Evolutionary conservation across 495 filamentous ascomycete genomes (phyloP).

Genomic region (Penicilliopsis zonata): DNA sequence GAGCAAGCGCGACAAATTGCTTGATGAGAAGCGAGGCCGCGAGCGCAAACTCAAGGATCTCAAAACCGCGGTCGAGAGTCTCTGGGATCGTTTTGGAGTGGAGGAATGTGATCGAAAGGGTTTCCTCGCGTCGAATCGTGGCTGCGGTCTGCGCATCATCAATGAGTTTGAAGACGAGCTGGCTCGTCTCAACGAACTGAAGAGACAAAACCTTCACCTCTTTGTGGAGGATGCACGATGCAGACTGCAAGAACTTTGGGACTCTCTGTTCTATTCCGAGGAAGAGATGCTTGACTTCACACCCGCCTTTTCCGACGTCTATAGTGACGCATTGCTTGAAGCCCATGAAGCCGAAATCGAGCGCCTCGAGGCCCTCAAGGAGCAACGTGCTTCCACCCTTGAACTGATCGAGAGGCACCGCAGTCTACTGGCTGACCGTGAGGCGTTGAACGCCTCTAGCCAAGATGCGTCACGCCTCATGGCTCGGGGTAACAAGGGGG

Average conservation of each 20-base stretch:
- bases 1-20: conserved; percentile 63
- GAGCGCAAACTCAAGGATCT: conserved; percentile 73
- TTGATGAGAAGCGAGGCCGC: conserved; percentile 89
- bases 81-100: conserved; percentile 83
- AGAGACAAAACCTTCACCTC: conserved; percentile 84
- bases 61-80: conserved; percentile 54
- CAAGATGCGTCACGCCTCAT: conserved; percentile 91
- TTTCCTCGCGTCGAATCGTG: conserved; percentile 60
- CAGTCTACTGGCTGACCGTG: conserved; percentile 72
- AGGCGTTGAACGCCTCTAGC: conserved; percentile 74
- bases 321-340: conserved; percentile 77
- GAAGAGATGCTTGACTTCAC: conserved; percentile 98
- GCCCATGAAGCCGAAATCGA: conserved; percentile 82
- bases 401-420: conserved; percentile 75
- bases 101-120: conserved; percentile 71
- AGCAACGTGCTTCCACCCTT: conserved; percentile 77
- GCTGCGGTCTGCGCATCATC: conserved; percentile 75
- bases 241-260: conserved; percentile 90
- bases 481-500: conserved; percentile 76
- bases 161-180: conserved; percentile 93
- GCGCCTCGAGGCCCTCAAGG: conserved; percentile 68
- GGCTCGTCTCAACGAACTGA: conserved; percentile 74
- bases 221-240: conserved; percentile 90
- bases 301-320: conserved; percentile 73
- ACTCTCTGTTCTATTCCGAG: conserved; percentile 83